Evolutionary conservation across 768 basidiomycete genomes (phyloP), one percentile per base, ranked within the genome.

Genomic region (Russula foetens): DNA sequence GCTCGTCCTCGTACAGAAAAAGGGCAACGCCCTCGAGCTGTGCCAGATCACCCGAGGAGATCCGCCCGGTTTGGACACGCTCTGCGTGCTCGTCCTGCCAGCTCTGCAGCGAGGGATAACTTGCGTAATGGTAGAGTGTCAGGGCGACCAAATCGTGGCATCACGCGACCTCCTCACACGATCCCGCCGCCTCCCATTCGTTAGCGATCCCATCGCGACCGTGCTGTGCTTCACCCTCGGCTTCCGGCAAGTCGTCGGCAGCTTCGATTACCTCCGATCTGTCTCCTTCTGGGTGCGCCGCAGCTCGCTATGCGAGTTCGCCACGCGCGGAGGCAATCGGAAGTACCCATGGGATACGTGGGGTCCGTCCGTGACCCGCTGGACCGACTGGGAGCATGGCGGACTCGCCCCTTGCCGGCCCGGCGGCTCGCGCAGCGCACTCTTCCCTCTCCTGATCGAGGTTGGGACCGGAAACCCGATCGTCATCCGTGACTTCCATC

Each of bases 231-330:
- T 58, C 56, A 62, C 60, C 45, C 51, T 62, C 45, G 56, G 55
- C 28, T 48, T 62, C 23, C 55, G 56, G n/a, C 60, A 62, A 19
- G 35, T 58, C 38, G 23, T 62, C 56, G 51, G 55, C 0, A 55
- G 56, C 44, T 55, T 57, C 51, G 60, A 62, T 53, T 58, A 53
- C 21, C 55, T 53, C 60, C 51, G 60, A 46, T 62, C 60, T 19
- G 56, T 62, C 43, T 62, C 60, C 50, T 62, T 62, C 45, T 62
- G 60, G 60, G 51, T 62, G 2, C 50, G 56, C 8, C 60, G 60
- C 21, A 28, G 50, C 33, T 57, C 60, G 2, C 38, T 62, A 8
- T 47, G 28, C 11, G 56, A 62, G 8, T 58, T 47, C 9, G 56
- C 60, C 45, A 15, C 29, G 17, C 45, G 50, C 29, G 60, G 45